Evolutionary conservation across 768 basidiomycete genomes (phyloP), one percentile per base, ranked within the genome.

Genomic region (Lactifluus piperatus): DNA sequence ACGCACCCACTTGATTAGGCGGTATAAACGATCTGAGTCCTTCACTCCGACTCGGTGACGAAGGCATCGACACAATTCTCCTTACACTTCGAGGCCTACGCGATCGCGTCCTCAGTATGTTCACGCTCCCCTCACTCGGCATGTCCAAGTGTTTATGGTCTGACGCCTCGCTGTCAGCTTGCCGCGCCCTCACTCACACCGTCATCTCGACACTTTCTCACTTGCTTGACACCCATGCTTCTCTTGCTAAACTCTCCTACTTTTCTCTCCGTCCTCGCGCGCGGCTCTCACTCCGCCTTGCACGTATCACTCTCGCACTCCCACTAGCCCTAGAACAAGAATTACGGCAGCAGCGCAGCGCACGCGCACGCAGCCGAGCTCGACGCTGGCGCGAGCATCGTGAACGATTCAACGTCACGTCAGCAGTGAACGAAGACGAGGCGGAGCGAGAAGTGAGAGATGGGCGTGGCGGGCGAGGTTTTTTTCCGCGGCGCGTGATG

Each of bases 1-100:
- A 52, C n/a, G 18, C 39, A 20, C 34, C 36, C 13, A 46, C 26
- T 37, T 54, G 34, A 59, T 1, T 66, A 91, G 89, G 80, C 63
- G 83, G 88, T 5, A 77, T 91, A 56, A 86, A 88, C 66, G 85
- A 91, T 58, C 78, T 90, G 63, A 91, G 89, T 65, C 88, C 89
- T 3, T 81, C 86, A 2, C 76, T 94, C 24, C 82, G 79, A 49
- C 75, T 93, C 32, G 83, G 85, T 20, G 85, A 92, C 49, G 91
- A 91, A 1, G 82, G 85, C 24, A 87, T 93, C 64, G 79, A 90
- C 57, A 79, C 82, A 18, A 79, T 94, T n/a, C 78, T 92, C 14
- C 72, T 79, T 11, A 81, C 84, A 10, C 78, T 94, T 37, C 78
- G 85, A 66, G 72, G 79, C 27, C 80, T 93, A 39, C 83, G 91